Conservation (phyloP, 2,329 filamentous ascomycete genomes). For the Periglandula ipomoeae region DNA sequence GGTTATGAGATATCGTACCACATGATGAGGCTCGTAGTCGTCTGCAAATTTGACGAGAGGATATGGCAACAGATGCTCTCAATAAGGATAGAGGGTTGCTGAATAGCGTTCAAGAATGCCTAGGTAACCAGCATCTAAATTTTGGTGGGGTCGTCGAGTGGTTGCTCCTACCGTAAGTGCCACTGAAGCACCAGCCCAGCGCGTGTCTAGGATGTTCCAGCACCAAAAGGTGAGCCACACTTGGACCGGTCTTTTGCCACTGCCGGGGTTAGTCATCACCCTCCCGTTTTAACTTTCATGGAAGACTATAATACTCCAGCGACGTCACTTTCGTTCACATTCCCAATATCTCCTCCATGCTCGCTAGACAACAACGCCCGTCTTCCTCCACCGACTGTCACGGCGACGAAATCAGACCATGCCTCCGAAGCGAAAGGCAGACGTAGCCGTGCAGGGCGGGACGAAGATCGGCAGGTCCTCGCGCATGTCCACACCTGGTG, state of each 20-base stretch:
- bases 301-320: not conserved
- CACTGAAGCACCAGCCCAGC: too few relatives aligned
- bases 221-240: too few relatives aligned
- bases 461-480: slow-evolving; percentile 49
- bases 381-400: slow-evolving; percentile 4
- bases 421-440: slow-evolving; percentile 64
- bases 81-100: not conserved
- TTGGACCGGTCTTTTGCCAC: not conserved
- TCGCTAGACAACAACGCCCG: not conserved
- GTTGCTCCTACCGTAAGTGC: too few relatives aligned
- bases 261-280: not conserved
- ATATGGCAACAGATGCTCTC: not conserved
- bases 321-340: not conserved
- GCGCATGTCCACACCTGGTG: slow-evolving; percentile 50
- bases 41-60: not conserved
- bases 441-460: slow-evolving; percentile 34
- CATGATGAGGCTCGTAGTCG: slow-evolving; percentile 17
- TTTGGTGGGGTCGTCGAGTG: not conserved
- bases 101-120: too few relatives aligned
- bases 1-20: too few relatives aligned
- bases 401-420: slow-evolving; percentile 31
- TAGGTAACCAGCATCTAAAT: not conserved
- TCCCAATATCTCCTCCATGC: not conserved
- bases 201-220: not conserved
- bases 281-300: not conserved